Evolutionary conservation across 768 basidiomycete genomes (phyloP), one percentile per base, ranked within the genome.

Genomic region (Plicaturopsis crispa): DNA sequence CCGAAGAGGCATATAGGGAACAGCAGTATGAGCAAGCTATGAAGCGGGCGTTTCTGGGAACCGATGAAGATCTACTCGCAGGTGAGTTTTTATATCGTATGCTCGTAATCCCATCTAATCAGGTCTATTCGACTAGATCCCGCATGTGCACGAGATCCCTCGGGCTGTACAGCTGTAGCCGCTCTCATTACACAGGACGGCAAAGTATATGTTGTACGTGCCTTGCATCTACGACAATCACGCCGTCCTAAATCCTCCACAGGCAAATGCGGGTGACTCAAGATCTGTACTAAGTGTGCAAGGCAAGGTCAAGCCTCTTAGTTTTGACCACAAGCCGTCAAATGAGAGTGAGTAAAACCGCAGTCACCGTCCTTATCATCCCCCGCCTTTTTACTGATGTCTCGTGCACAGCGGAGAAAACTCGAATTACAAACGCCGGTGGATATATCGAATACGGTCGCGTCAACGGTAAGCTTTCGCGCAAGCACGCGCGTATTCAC

Each of bases 221-320:
- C 35, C 26, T 24, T 4, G 30, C 30, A 33, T 33, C 37, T 31
- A 33, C 37, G 32, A 30, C 6, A 38, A 14, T 44, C 22, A 2
- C 33, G 39, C 38, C 24, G 13, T 23, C 33, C 36, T 42, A 12
- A 31, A 35, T 19, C n/a, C 34, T 36, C 38, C 40, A 5, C 52
- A 97, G 94, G 96, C 96, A 17, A 99, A 99, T 58, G 89, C 96
- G 17, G 96, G 96, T 30, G 96, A 99, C 63, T 98, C 96, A 10
- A 70, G 96, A 50, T 82, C 86, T 14, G 89, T 99, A 18, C 67
- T 99, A 45, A 77, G 82, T 24, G 62, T 86, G 45, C 84, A 82
- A 49, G 96, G 96, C 2, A 74, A 81, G 50, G 93, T 79, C 12
- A 88, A 93, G 52, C 73, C 88, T 13, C 67, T 99, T 45, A 94